phyloP scores from a whole-genome alignment of 208 protist species.

The Acanthamoeba rhysodes region DNA sequence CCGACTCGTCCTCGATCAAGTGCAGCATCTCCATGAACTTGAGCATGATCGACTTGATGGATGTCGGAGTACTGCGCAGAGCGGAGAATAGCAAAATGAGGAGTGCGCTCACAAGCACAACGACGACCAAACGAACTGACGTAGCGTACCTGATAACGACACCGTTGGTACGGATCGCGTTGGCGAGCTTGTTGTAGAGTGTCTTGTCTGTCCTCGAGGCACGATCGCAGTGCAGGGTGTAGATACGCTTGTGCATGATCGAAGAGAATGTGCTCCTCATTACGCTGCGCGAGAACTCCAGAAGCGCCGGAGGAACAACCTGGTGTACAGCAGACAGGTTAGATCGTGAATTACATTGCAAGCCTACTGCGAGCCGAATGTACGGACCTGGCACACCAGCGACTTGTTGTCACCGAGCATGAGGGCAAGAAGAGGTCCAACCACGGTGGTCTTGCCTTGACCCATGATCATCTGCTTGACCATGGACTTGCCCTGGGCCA shows the following conservation, averaged over 20 bases:
- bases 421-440: conserved; percentile 95
- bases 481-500: conserved; percentile 89
- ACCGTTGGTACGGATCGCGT: conserved; percentile 72
- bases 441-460: conserved; percentile 96
- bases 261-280: conserved; percentile 94
- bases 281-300: conserved; percentile 94
- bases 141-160: conserved; percentile 69
- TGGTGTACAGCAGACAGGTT: neutral
- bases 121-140: neutral
- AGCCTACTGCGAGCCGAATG: too few species aligned
- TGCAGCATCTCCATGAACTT: conserved; percentile 95
- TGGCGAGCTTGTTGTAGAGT: conserved; percentile 74
- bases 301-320: conserved; percentile 95
- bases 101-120: neutral
- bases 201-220: conserved; percentile 30
- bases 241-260: conserved; percentile 94
- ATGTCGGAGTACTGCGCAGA: conserved; percentile 93
- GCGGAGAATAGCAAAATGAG: neutral
- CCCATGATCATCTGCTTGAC: conserved; percentile 98
- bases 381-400: conserved; percentile 92
- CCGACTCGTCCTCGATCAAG: conserved; percentile 88
- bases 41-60: conserved; percentile 96
- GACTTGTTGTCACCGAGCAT: conserved; percentile 95
- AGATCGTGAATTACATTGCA: too few species aligned
- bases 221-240: conserved; percentile 87